phyloP scores from a whole-genome alignment of 495 filamentous ascomycete genomes.

The Stereocaulon alpinum region DNA sequence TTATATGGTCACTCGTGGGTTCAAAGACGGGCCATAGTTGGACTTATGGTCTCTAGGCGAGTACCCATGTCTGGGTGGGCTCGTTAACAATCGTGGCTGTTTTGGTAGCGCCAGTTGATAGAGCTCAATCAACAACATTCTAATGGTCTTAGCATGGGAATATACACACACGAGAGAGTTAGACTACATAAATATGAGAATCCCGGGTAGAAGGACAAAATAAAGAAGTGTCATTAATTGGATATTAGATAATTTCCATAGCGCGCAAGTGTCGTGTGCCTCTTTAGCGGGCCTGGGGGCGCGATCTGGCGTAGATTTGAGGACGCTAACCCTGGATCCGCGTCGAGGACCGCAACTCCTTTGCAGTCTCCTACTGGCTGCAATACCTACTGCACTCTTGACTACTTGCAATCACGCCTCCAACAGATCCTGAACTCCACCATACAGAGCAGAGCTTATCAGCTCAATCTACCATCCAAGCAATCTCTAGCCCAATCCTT shows the following conservation, averaged over 20 bases:
- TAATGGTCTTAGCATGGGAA: background rate
- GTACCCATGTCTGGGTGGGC: too few relatives aligned
- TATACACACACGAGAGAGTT: background rate
- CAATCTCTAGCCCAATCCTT: background rate
- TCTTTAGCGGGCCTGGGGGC: background rate
- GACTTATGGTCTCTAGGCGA: too few relatives aligned
- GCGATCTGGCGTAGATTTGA: conserved; percentile 1
- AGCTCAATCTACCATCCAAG: background rate
- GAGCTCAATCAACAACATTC: too few relatives aligned
- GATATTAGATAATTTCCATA: background rate
- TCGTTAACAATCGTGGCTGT: too few relatives aligned
- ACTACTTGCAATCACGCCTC: background rate
- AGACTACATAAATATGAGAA: background rate
- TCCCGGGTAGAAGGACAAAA: background rate
- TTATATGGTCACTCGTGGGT: too few relatives aligned
- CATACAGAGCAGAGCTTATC: background rate
- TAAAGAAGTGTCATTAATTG: background rate
- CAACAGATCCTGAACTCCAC: background rate
- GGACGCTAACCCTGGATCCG: conserved; percentile 2
- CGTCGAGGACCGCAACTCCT: conserved; percentile 6
- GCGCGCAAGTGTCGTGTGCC: conserved; percentile 15
- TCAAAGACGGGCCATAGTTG: too few relatives aligned
- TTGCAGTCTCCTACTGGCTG: conserved; percentile 5
- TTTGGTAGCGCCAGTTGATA: too few relatives aligned
- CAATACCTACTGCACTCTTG: background rate